Percentiles rank a stretch among this genome's conserved stretches.
Conservation (phyloP, 495 filamentous ascomycete genomes). For the Amphirosellinia nigrospora region DNA sequence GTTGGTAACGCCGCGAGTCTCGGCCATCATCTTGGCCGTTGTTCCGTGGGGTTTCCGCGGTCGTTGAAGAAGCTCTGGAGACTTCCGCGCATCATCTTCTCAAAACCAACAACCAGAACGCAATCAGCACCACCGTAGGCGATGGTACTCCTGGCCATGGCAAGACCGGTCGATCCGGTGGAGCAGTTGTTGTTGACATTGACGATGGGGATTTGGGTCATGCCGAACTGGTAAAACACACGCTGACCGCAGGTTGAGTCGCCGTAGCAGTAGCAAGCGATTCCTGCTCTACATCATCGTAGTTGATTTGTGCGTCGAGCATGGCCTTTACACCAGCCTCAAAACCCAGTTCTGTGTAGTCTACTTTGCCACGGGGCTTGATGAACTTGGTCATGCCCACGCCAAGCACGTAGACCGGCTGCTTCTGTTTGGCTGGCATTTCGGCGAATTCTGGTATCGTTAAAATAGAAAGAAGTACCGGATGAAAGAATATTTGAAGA, state of each 20-base stretch:
- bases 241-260: constrained; percentile 95
- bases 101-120: constrained; percentile 90
- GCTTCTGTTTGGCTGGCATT: constrained; percentile 54
- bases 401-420: constrained; percentile 80
- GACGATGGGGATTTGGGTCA: constrained; percentile 94
- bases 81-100: constrained; percentile 96
- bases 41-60: constrained; percentile 74
- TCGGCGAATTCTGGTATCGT: constrained; percentile 13
- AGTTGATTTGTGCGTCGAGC: constrained; percentile 92
- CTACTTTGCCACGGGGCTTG: constrained; percentile 92
- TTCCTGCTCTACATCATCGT: constrained; percentile 95
- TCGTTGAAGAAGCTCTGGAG: constrained; percentile 82
- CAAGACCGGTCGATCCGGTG: constrained; percentile 86
- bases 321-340: constrained; percentile 96
- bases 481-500: background rate
- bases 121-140: constrained; percentile 81
- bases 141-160: constrained; percentile 83
- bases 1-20: constrained; percentile 78
- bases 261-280: constrained; percentile 98
- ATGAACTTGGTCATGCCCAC: constrained; percentile 99
- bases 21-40: constrained; percentile 76
- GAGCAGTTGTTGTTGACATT: constrained; percentile 99
- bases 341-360: constrained; percentile 89
- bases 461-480: background rate
- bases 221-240: constrained; percentile 98